Conservation (phyloP, 169 alveolate species). For the Eimeria maxima region DNA sequence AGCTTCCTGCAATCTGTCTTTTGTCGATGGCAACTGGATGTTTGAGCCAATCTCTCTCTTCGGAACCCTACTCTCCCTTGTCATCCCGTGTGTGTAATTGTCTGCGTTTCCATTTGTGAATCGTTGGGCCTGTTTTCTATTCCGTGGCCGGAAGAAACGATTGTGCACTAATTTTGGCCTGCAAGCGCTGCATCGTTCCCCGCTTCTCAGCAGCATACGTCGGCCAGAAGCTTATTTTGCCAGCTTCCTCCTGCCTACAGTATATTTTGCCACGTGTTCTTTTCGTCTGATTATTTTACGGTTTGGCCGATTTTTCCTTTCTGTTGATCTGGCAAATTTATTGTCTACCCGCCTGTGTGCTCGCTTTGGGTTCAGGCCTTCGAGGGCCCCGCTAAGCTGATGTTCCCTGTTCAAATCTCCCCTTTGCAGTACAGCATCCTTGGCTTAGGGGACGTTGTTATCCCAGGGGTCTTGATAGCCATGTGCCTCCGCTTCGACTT, state of each 20-base stretch:
- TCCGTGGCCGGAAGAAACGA: neutral
- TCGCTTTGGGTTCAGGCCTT: slow-evolving; percentile 81
- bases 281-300: neutral
- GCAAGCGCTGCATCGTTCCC: neutral
- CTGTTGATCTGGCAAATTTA: no score
- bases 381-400: slow-evolving; percentile 96
- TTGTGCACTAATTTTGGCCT: neutral
- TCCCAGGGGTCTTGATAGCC: slow-evolving; percentile 96
- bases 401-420: slow-evolving; percentile 91
- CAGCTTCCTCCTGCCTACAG: neutral
- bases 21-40: neutral
- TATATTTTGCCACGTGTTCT: neutral
- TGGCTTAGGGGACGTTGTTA: slow-evolving; percentile 97
- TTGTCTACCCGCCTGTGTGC: neutral
- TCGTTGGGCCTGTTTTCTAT: neutral
- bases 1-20: neutral
- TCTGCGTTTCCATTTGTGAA: neutral
- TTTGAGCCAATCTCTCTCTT: neutral
- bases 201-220: neutral
- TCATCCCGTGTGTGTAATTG: neutral
- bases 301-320: neutral
- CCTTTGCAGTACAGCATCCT: slow-evolving; percentile 92
- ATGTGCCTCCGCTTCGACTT: slow-evolving; percentile 93
- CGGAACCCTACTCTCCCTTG: neutral
- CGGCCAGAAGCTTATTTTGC: neutral